Conservation (phyloP, 345 rosid genomes). For the Bruguiera sexangula region DNA sequence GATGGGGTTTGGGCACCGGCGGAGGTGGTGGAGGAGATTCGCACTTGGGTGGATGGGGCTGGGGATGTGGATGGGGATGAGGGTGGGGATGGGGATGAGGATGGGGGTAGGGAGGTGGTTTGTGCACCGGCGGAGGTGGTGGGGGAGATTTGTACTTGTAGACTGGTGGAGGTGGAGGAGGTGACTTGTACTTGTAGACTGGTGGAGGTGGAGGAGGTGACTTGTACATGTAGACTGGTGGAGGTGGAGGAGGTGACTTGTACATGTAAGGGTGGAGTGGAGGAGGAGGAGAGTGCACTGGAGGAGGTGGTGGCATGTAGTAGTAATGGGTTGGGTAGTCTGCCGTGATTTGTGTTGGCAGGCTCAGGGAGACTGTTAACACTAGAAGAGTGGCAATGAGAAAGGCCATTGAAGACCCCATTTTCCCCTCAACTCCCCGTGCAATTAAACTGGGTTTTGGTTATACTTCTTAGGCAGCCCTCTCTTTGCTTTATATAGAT, state of each 20-base stretch:
- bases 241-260: slow-evolving; percentile 24
- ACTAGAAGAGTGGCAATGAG: slow-evolving; percentile 44
- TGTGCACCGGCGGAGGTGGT: slow-evolving; percentile 16
- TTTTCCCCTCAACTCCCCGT: slow-evolving; percentile 16
- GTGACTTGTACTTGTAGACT: slow-evolving; percentile 28
- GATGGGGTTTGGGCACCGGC: neutral
- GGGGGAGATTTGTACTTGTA: slow-evolving; percentile 17
- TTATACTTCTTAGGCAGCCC: slow-evolving; percentile 28
- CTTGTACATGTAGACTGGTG: slow-evolving; percentile 16
- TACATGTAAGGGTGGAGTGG: slow-evolving; percentile 15
- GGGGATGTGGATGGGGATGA: slow-evolving; percentile 16
- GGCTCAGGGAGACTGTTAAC: slow-evolving; percentile 41
- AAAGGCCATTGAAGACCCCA: slow-evolving; percentile 54
- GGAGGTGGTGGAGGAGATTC: slow-evolving; percentile 32
- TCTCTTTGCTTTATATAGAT: slow-evolving; percentile 55
- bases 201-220: slow-evolving; percentile 25
- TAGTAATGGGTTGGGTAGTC: slow-evolving; percentile 22
- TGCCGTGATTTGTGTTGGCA: slow-evolving; percentile 41
- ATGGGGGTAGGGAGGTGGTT: slow-evolving; percentile 8
- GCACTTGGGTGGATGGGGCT: slow-evolving; percentile 4
- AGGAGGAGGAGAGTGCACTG: slow-evolving; percentile 13
- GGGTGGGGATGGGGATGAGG: slow-evolving; percentile 22
- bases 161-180: slow-evolving; percentile 24
- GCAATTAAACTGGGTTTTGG: slow-evolving; percentile 14
- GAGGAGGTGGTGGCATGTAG: slow-evolving; percentile 22